Base-by-base conservation (phyloP, 371 early-diverging fungal species). In the Syncephalastrum monosporum region DNA sequence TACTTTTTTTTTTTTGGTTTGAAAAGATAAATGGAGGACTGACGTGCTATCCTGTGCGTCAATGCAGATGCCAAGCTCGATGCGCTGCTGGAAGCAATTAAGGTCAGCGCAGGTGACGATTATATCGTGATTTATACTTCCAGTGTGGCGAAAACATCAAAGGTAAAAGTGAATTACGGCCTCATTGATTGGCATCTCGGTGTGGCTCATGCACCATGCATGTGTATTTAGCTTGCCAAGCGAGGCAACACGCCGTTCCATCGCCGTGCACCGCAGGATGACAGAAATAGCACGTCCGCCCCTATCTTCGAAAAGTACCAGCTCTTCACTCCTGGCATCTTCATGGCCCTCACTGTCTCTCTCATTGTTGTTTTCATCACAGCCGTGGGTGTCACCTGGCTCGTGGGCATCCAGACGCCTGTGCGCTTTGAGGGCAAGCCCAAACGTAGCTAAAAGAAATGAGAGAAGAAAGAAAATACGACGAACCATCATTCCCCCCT, bases 221-320 rank as follows among this genome's bases (percentile, higher is more conserved):
- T 33, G 38, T 33, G 38, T 5, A 33, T 33, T 33, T 33, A 33
- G 38, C 38, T 33, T 33, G 38, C 38, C 38, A 33, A 33, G 38
- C 38, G 38, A 33, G 48, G 59, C 16, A 59, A 61, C 49, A 51
- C 59, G 51, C 51, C 53, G 19, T 64, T 64, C 29, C 50, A 56
- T 21, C 72, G 74, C 42, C 72, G 74, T 53, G 72, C 67, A 16
- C 74, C 74, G 25, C 15, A 47, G 23, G 53, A 44, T 19, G 50
- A 47, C 12, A 12, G 41, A 8, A 43, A 21, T 21, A 64, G 65
- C 10, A 50, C 61, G 42, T 33, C 38, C 8, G 38, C 38, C 38
- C 71, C 79, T n/a, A 72, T 79, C 24, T 79, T 79, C 63, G 74
- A 59, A 8, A 79, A 75, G 47, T 79, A 79, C 46, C 76, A 76